Base-by-base conservation (phyloP, 148 eudicot species). In the Rhododendron molle region DNA sequence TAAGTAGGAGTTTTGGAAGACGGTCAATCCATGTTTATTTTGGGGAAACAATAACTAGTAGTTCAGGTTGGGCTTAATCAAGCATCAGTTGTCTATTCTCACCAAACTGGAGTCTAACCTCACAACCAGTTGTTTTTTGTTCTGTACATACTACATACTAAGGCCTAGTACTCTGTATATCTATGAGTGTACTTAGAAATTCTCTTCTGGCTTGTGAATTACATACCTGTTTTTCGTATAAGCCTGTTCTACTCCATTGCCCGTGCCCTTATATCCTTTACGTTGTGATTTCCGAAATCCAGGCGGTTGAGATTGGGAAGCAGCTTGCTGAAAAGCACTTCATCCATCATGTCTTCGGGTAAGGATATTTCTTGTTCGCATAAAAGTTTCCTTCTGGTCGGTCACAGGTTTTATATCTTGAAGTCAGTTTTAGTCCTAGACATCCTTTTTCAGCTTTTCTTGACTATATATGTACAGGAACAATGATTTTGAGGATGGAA, bases 291-390 rank as follows among this genome's bases (percentile, higher is more conserved):
- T 30, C 21, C 34, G 16, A 79, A 67, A 50, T 90, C 52, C 91
- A 96, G 99, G 99, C 99, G 49, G 90, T 93, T n/a, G 93, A 93
- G 83, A 88, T 94, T 49, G 99, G 96, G 76, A 93, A 92, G 89
- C 89, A 91, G 88, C 91, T 96, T 81, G 92, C 90, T 11, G 87
- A 87, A 90, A 95, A 92, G 88, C 96, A 96, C 86, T 96, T 95
- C 87, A 91, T 95, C 77, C 99, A 95, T 87, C 96, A 94, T 56
- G 96, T 93, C 78, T 94, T 90, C 52, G 94, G 98, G 99, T 96
- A 90, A 91, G 87, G 28, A 62, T 43, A 81, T 23, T 23, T 78
- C n/a, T 10, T 7, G 2, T 50, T 47, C 52, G 0, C 21, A 18
- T 12, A 38, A 26, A 40, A 54, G 1, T 15, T 43, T 20, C 3